Conservation (phyloP, 139 green algal genomes). For the Chlamydomonas asymmetrica region DNA sequence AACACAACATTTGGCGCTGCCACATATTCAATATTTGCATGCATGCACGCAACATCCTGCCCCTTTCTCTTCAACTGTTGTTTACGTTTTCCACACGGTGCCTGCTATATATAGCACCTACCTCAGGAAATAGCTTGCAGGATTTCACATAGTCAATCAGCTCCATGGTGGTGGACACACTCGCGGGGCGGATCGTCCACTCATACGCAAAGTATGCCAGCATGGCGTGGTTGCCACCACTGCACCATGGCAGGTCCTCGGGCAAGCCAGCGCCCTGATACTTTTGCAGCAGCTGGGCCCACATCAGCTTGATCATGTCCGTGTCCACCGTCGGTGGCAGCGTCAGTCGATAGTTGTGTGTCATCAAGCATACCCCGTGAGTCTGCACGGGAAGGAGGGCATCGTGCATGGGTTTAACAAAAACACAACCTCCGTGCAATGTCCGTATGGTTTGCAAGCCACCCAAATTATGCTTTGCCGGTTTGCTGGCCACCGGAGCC, state of each 20-base stretch:
- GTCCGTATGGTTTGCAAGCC: background rate
- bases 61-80: no score
- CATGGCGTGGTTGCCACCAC: background rate
- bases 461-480: background rate
- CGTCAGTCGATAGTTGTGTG: constrained; percentile 3
- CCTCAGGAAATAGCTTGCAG: constrained; percentile 10
- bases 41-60: no score
- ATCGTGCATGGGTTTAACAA: background rate
- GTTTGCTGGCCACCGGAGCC: background rate
- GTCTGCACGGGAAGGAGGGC: background rate
- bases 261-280: background rate
- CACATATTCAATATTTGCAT: no score
- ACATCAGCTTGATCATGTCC: background rate
- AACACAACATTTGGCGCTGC: no score
- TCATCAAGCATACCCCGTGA: constrained; percentile 10
- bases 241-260: constrained; percentile 6
- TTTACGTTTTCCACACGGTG: no score
- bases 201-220: constrained; percentile 3
- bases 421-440: background rate
- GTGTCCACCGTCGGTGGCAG: background rate
- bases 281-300: constrained; percentile 3
- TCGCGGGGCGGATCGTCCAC: constrained; percentile 12
- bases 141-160: background rate
- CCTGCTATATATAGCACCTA: background rate
- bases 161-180: background rate